phyloP scores from a whole-genome alignment of 2,329 filamentous ascomycete genomes.

The Alternaria postmessia region DNA sequence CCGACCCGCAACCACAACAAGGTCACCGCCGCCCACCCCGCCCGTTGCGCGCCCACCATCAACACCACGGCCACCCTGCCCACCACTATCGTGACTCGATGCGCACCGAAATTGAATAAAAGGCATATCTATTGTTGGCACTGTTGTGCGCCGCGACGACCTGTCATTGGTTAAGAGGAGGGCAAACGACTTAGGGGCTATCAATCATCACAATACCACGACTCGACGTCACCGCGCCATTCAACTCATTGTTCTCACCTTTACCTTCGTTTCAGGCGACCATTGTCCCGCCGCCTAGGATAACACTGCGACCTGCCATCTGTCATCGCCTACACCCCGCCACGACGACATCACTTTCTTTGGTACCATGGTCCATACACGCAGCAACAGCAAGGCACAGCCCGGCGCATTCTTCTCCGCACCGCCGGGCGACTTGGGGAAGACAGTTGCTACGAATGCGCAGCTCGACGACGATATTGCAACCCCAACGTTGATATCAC shows the following conservation, averaged over 20 bases:
- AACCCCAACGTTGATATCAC: conserved; percentile 61
- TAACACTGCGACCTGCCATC: neutral
- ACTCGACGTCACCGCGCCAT: conserved; percentile 28
- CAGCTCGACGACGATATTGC: conserved; percentile 40
- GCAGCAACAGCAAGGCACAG: conserved; percentile 4
- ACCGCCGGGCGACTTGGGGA: conserved; percentile 26
- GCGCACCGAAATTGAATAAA: conserved; percentile 20
- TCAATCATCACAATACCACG: conserved; percentile 20
- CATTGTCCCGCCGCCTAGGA: conserved; percentile 5
- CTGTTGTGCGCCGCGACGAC: conserved; percentile 18
- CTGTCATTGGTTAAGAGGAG: conserved; percentile 21
- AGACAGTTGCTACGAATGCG: conserved; percentile 27
- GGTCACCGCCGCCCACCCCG: conserved; percentile 23
- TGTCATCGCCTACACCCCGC: conserved; percentile 5
- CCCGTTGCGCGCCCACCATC: conserved; percentile 24
- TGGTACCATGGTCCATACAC: conserved; percentile 5
- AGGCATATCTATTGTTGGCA: conserved; percentile 10
- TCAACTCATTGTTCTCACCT: conserved; percentile 17
- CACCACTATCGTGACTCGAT: conserved; percentile 10
- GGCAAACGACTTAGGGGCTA: conserved; percentile 21
- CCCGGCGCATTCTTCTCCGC: conserved; percentile 27
- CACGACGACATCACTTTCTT: neutral
- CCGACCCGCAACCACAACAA: conserved; percentile 26
- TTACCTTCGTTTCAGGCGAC: conserved; percentile 14
- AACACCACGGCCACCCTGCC: conserved; percentile 3